phyloP scores from a whole-genome alignment of 2,329 filamentous ascomycete species.

The Mariannaea elegans region DNA sequence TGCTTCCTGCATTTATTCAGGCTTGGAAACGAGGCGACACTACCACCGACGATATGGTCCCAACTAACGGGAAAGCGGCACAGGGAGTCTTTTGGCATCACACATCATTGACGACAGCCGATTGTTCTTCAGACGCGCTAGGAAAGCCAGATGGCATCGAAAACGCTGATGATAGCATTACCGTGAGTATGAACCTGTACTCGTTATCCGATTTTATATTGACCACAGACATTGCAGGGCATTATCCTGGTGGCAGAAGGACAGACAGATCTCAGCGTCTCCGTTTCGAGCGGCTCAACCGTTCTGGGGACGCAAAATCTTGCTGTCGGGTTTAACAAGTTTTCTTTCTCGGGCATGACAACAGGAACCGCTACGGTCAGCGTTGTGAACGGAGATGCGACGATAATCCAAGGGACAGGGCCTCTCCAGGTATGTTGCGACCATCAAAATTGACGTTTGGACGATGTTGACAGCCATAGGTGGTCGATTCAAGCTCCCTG shows the following conservation, averaged over 20 bases:
- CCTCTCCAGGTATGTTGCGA: conserved; percentile 1
- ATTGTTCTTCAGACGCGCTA: conserved; percentile 7
- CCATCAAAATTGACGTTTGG: neutral
- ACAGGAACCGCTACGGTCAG: neutral
- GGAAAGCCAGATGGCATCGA: conserved; percentile 11
- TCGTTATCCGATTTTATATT: neutral
- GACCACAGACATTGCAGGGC: neutral
- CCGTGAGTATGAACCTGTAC: neutral
- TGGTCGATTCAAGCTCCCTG: conserved; percentile 2
- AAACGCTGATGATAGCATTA: neutral
- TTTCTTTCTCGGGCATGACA: conserved; percentile 3
- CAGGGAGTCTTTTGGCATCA: conserved; percentile 19
- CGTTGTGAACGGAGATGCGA: neutral
- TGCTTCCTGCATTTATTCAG: conserved; percentile 12
- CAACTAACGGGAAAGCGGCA: neutral
- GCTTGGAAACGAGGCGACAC: conserved; percentile 14
- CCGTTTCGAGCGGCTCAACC: neutral
- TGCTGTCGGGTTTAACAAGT: conserved; percentile 6
- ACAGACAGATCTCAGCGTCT: conserved; percentile 1
- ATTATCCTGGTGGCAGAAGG: conserved; percentile 5
- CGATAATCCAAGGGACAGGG: neutral
- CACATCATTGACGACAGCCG: conserved; percentile 1
- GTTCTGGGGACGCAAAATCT: neutral
- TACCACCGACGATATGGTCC: neutral
- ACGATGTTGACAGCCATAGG: neutral